Evolutionary conservation across 805 yeast species (phyloP), one percentile per base, ranked within the genome.

Genomic region (Candida insectorum): DNA sequence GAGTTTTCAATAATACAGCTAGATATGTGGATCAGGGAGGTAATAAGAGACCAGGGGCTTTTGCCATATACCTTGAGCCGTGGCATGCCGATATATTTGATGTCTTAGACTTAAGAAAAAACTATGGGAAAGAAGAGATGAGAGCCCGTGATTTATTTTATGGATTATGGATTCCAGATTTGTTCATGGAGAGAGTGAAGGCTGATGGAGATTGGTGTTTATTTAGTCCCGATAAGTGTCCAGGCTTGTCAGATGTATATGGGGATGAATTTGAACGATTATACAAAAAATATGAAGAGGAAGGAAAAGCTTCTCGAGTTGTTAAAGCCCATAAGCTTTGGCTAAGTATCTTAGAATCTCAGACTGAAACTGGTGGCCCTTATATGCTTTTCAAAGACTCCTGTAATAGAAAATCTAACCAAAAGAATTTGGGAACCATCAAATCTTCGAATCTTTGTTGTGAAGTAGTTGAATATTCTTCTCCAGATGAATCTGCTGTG

Each of bases 11-110:
- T 68, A 84, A 87, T 62, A 88, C 97, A 16, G 97, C 98, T 13
- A 77, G 96, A 48, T 91, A 89, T 53, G 97, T 91, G 26, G 97
- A 91, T 52, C 98, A 91, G 70, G 98, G 98, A 43, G 97, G 97
- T 36, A 91, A 91, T 65, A 89, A 89, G 62, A 73, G 98, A 52
- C 98, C 98, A 0, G 97, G 97, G 42, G 98, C 98, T 3, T 85
- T 91, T 60, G 96, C 96, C 22, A 63, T 88, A 23, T 91, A 89
- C 61, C 59, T 91, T 23, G 98, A 91, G 63, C 97, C 98, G 36
- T 91, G 98, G 98, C 98, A 91, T 56, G 76, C 84, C 8, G 98
- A 91, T 51, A 72, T 91, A 22, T 83, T 86, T 57, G 95, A 85
- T 39, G 82, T 91, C 51, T 60, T 91, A 34, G 91, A 89, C 39